Conservation (phyloP, 345 rosid genomes). For the Euphorbia pulcherrima region DNA sequence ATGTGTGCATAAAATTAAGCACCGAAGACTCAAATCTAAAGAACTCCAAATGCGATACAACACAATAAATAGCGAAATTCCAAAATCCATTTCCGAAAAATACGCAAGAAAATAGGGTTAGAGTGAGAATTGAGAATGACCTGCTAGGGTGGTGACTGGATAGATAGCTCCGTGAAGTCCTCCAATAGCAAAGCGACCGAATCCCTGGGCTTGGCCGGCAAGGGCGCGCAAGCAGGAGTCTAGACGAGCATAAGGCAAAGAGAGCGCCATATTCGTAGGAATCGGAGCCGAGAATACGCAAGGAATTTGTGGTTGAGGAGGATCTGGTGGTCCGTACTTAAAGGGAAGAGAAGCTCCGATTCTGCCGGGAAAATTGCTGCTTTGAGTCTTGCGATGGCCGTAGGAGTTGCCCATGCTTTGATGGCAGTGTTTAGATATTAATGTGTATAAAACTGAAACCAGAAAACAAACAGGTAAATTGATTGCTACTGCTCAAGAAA, state of each 20-base stretch:
- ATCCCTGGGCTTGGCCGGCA: slow-evolving; percentile 85
- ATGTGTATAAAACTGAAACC: background rate
- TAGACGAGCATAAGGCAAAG: slow-evolving; percentile 56
- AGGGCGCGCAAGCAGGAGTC: slow-evolving; percentile 74
- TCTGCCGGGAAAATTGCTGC: background rate
- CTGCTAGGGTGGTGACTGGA: slow-evolving; percentile 64
- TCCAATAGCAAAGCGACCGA: slow-evolving; percentile 75
- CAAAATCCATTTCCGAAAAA: background rate
- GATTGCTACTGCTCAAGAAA: background rate
- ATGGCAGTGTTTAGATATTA: background rate
- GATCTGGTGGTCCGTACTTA: background rate
- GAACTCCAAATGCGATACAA: background rate
- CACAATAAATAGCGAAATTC: background rate
- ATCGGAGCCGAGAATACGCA: background rate
- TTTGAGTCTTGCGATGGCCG: slow-evolving; percentile 10
- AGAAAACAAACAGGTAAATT: background rate
- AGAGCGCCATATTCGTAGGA: background rate
- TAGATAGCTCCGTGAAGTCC: slow-evolving; percentile 70
- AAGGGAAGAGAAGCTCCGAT: slow-evolving; percentile 6
- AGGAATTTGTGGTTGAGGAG: background rate
- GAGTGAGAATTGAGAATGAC: slow-evolving; percentile 23
- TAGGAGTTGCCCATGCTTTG: slow-evolving; percentile 15
- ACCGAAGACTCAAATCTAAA: background rate
- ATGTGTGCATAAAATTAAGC: background rate
- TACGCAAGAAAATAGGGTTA: background rate